A percentile compares a stretch with the other conserved stretches of the same genome.
Evolutionary conservation across 257 asterid species (phyloP).

Genomic region (Solanum pennellii): DNA sequence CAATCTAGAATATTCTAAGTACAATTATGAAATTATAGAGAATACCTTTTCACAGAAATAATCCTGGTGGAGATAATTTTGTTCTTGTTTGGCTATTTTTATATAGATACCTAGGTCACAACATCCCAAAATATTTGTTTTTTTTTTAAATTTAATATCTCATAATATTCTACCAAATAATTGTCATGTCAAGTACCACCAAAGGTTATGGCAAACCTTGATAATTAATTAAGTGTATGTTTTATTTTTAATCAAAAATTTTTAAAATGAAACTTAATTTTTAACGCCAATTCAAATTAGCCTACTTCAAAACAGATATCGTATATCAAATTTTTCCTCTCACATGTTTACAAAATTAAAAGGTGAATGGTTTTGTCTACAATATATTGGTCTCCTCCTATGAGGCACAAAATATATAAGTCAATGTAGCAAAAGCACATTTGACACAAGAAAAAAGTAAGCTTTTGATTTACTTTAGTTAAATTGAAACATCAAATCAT

Average conservation of each 20-base stretch:
- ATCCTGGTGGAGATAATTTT: not conserved
- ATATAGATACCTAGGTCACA: not conserved
- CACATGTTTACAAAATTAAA: not conserved
- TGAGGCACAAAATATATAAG: slow-evolving; percentile 1
- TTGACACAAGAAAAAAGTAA: not conserved
- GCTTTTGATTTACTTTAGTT: not conserved
- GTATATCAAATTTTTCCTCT: not conserved
- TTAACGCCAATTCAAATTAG: no score
- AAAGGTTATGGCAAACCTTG: not conserved
- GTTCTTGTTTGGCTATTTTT: not conserved
- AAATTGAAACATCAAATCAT: slow-evolving; percentile 9
- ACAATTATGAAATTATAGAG: not conserved
- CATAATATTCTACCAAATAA: not conserved
- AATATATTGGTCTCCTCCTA: slow-evolving; percentile 4
- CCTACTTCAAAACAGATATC: not conserved
- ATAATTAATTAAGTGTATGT: not conserved
- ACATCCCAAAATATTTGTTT: not conserved
- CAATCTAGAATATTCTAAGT: not conserved
- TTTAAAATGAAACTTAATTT: no score
- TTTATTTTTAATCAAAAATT: not conserved
- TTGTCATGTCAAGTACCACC: not conserved
- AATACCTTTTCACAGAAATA: not conserved
- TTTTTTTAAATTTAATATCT: not conserved
- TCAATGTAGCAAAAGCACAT: not conserved
- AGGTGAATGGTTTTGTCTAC: not conserved